These are phyloP conservation scores for Acanthamoeba royreba DNA, from an alignment of 208 protist species.

Conservation along the genomic window DNA sequence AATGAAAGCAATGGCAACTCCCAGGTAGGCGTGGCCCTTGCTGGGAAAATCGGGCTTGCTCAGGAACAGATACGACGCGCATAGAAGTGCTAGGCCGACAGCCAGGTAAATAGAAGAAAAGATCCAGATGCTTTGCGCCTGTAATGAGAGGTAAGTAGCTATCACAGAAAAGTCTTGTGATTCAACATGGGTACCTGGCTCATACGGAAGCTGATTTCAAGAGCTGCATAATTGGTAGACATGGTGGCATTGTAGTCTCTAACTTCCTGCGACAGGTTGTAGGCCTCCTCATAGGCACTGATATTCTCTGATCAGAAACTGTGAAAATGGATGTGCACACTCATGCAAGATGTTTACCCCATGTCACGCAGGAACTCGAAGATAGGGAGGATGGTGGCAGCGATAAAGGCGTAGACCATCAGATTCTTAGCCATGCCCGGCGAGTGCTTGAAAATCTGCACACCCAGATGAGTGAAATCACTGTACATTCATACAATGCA, in stretches of 20 bases:
- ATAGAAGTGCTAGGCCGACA: neutral
- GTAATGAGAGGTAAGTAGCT: no score
- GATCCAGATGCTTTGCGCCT: conserved; percentile 36
- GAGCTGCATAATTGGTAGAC: neutral
- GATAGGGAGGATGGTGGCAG: neutral
- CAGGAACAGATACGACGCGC: neutral
- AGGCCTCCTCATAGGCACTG: neutral
- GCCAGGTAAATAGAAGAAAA: conserved; percentile 1
- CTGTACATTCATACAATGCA: neutral
- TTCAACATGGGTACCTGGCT: neutral
- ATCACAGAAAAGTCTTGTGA: neutral
- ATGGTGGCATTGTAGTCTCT: neutral
- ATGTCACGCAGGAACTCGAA: conserved; percentile 6
- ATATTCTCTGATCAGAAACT: neutral
- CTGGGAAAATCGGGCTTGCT: neutral
- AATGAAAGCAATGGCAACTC: neutral
- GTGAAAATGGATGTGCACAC: neutral
- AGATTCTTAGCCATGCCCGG: conserved; percentile 20
- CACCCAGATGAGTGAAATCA: neutral
- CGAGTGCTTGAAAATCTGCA: conserved; percentile 18
- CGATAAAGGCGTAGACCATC: conserved; percentile 4
- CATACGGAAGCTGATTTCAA: neutral
- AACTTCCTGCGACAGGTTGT: neutral
- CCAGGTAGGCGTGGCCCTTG: neutral
- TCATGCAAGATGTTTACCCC: neutral